These are phyloP conservation scores for Astrephomene gubernaculifera DNA, from an alignment of 139 green algal genomes.

Conservation along the genomic window DNA sequence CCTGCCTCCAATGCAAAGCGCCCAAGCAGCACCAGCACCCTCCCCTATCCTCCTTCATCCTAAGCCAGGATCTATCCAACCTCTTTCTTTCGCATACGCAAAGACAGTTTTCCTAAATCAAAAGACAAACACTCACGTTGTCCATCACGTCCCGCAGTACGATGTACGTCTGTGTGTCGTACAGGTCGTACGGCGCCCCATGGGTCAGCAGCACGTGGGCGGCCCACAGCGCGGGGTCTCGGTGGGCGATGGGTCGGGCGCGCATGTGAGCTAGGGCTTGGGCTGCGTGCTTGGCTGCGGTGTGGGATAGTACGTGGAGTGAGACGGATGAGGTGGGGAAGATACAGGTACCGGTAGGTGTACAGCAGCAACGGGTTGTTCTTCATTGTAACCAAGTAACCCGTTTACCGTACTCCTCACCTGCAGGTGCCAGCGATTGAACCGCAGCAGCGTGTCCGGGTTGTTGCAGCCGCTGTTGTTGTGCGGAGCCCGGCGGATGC, in stretches of 20 bases:
- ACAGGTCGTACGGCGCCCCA: conserved; percentile 16
- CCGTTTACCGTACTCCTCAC: not conserved
- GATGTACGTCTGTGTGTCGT: conserved; percentile 44
- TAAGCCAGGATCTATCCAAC: not conserved
- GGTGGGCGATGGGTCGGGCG: conserved; percentile 33
- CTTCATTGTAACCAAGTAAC: not conserved
- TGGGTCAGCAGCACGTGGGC: conserved; percentile 32
- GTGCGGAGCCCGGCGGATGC: no score
- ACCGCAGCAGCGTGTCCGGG: not conserved
- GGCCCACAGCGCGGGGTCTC: conserved; percentile 8
- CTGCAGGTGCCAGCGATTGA: not conserved
- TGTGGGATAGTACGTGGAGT: not conserved
- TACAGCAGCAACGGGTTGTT: not conserved
- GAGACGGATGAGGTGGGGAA: not conserved
- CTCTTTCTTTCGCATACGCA: not conserved
- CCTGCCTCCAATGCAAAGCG: not conserved
- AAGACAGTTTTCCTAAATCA: not conserved
- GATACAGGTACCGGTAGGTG: not conserved
- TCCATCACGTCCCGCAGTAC: conserved; percentile 46
- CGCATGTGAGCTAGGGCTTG: conserved; percentile 16
- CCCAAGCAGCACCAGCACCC: not conserved
- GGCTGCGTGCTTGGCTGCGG: conserved; percentile 21
- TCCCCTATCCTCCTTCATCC: not conserved
- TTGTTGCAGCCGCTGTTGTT: no score
- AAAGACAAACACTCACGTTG: not conserved